Base-by-base conservation (phyloP, 2,329 filamentous ascomycete genomes). In the Didymella keratinophila region DNA sequence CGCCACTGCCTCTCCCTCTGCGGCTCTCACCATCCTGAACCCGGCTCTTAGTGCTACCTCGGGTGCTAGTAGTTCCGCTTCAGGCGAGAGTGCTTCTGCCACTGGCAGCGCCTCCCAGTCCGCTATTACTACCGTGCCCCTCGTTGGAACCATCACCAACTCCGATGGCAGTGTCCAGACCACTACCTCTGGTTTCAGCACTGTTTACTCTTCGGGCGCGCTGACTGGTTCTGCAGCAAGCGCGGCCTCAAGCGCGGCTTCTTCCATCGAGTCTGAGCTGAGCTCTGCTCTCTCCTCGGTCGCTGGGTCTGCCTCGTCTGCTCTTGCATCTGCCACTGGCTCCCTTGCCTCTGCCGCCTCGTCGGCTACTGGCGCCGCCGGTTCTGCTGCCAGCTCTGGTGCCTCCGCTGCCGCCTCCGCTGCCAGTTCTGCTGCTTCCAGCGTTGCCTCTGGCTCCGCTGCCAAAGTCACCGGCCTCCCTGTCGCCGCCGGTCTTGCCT, bases 391-490 rank as follows among this genome's bases (percentile, higher is more conserved):
- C 30, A 57, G 52, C 14, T 61, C 60, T 27, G 43, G 30, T 10
- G 36, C 54, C 27, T 39, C 51, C n/a, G 53, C 63, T 47, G 43
- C 37, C 9, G 36, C 54, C 27, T 39, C 51, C n/a, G 53, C 63
- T 47, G 62, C 64, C 36, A 46, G 52, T n/a, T 62, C 61, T 28
- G 64, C 64, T 44, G 48, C 58, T 43, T 50, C 58, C 32, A 64
- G 66, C 41, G 61, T 58, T 48, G 56, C 61, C 28, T 63, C 66
- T 18, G 66, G 58, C 43, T 68, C 62, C 53, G 73, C 73, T 36
- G 61, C 75, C 60, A 72, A 70, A 67, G 69, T 66, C 51, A 79
- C 76, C 30, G 76, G 68, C 56, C 64, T 75, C 23, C 75, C 77
- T 34, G 48, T 78, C 36, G 71, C 72, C 42, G 77, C 73, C 63